These are phyloP conservation scores for Sphagnum tenellum DNA, from an alignment of 225 moss, liverwort and hornwort species.

Conservation along the genomic window DNA sequence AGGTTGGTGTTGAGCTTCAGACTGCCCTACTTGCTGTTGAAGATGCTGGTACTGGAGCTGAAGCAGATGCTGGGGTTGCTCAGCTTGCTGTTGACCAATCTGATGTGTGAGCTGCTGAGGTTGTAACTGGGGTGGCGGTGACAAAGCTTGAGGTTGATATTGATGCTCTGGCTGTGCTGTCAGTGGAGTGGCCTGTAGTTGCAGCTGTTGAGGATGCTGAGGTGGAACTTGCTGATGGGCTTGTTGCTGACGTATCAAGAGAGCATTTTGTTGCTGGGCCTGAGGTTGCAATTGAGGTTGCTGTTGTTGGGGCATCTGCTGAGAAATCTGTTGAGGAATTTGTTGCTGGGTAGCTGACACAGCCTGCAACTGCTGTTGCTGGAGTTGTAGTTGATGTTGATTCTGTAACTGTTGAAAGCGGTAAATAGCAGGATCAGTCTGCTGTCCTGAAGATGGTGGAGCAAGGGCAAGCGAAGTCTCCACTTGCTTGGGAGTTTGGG, in stretches of 20 bases:
- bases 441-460: no score
- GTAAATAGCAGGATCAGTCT: no score
- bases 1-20: no score
- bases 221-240: not conserved
- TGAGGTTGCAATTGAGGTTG: not conserved
- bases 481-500: no score
- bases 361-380: slow-evolving; percentile 17
- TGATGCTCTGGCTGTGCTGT: slow-evolving; percentile 21
- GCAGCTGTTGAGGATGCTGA: not conserved
- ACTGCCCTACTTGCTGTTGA: not conserved
- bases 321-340: slow-evolving; percentile 2
- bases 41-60: slow-evolving; percentile 10
- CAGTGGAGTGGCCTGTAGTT: no score
- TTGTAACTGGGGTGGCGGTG: slow-evolving; percentile 30
- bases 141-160: slow-evolving; percentile 21
- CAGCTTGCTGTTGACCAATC: no score
- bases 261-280: slow-evolving; percentile 5
- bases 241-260: no score
- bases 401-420: no score
- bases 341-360: slow-evolving; percentile 16
- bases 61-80: no score
- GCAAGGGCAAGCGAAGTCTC: no score
- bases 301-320: slow-evolving; percentile 30
- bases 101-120: slow-evolving; percentile 8
- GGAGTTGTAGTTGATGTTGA: slow-evolving; percentile 10